Base-by-base conservation (phyloP, 2,329 filamentous ascomycete species). In the Blastomyces percursus region DNA sequence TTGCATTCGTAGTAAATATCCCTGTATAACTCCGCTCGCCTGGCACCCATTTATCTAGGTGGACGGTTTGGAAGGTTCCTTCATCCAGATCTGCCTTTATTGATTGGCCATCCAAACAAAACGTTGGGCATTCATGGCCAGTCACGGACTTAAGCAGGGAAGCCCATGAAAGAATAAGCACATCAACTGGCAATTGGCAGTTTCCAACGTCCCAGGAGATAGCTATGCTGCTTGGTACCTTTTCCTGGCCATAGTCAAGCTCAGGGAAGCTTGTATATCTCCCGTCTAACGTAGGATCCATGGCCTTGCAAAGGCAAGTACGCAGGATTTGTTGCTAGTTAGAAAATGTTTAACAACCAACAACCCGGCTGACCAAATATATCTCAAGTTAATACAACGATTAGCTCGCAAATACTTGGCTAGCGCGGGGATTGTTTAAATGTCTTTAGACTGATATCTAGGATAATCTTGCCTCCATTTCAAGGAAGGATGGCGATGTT, bases 121-220 rank as follows among this genome's bases (percentile, higher is more conserved):
- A 74, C 21, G 72, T 67, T n/a, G 72, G 73, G 35, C 55, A 64
- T 58, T 73, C 69, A 44, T 73, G 69, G 40, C 68, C 68, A n/a
- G 73, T 75, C 58, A 72, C 70, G 40, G 67, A 65, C 51, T 66
- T 65, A 56, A 75, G 65, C 21, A 74, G 65, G 3, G 63, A 30
- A 35, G 72, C 73, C 73, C 74, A 76, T 21, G 66, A 65, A 54
- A 64, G 54, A 35, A 63, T 48, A 24, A 67, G 46, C 8, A 57
- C 40, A 27, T 64, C 59, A 24, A 65, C 27, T n/a, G 60, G 32
- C 32, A 64, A 56, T 16, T 44, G 35, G 44, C 44, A 32, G 48
- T 9, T 32, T 14, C 57, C 61, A 42, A 56, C 61, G 16, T 59
- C 57, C 66, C 65, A 67, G 14, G 58, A 40, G 24, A 62, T 59